A percentile compares a stretch with the other conserved stretches of the same genome.
Conservation (phyloP, 75 land plant species). For the Gnetum montanum region DNA sequence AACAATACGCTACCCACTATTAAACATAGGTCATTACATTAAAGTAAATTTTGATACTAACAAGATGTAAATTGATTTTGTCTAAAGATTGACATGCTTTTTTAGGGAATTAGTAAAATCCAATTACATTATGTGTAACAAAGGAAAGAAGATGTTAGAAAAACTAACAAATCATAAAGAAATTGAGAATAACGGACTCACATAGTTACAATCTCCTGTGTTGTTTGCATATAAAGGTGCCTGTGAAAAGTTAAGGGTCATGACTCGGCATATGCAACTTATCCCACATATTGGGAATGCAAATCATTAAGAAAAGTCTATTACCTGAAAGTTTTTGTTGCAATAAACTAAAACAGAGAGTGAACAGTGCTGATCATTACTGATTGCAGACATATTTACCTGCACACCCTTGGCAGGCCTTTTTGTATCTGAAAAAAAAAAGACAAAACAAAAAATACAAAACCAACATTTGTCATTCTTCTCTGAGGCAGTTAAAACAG, state of each 20-base stretch:
- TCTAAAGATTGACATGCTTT: too few species aligned
- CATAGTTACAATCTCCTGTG: conserved; percentile 57
- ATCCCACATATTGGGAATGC: background rate
- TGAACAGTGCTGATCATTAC: conserved; percentile 40
- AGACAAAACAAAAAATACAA: too few species aligned
- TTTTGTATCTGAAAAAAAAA: conserved; percentile 50
- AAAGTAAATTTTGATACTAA: too few species aligned
- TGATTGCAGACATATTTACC: conserved; percentile 41
- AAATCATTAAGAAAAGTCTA: background rate
- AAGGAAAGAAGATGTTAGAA: background rate
- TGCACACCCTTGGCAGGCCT: conserved; percentile 53
- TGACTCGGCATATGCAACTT: background rate
- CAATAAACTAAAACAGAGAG: conserved; percentile 67
- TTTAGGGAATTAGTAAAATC: too few species aligned
- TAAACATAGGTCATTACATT: too few species aligned
- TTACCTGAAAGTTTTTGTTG: conserved; percentile 37
- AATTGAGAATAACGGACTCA: conserved; percentile 33
- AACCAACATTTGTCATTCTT: background rate
- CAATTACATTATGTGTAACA: too few species aligned
- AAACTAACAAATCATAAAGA: background rate
- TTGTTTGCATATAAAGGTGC: conserved; percentile 35
- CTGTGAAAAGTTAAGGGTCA: conserved; percentile 21
- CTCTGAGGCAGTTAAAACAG: too few species aligned
- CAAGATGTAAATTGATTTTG: too few species aligned
- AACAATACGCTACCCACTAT: too few species aligned